Base-by-base conservation (phyloP, 2,329 filamentous ascomycete species). In the Talaromyces marneffei region DNA sequence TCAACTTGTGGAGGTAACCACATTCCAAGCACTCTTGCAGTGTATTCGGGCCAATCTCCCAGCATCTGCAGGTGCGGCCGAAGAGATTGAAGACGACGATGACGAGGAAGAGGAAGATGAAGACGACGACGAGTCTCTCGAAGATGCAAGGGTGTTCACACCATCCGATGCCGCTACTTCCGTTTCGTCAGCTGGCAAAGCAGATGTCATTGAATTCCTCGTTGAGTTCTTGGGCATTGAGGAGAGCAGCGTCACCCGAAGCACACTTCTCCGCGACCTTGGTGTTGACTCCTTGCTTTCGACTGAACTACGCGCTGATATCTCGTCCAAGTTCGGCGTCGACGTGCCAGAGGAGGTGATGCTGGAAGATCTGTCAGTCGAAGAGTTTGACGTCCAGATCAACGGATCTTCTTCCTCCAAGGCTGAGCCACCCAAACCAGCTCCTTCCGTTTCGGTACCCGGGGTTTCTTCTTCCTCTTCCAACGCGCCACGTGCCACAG, bases 191-290 rank as follows among this genome's bases (percentile, higher is more conserved):
- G 14, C 14, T 3, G 9, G 42, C 6, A 48, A 48, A 7, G 42
- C 42, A 29, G 42, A 48, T 27, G 42, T 48, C 14, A 27, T n/a
- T 23, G 42, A 48, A 14, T 48, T 48, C 23, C 42, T 66, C 5
- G 55, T 50, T 2, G 65, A 74, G 1, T 29, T 64, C 0, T 74
- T 73, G 0, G 75, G 75, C 7, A 60, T 78, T 3, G 72, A 76
- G 16, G 23, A 66, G 0, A 59, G 67, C 4, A 73, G 77, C 27
- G 74, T 79, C n/a, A 68, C 70, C 31, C 60, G 62, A 23, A 70
- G 75, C 16, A 66, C 65, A 12, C 63, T 68, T 9, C 68, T 79
- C 18, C 66, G 62, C 6, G 72, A 75, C 25, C 59, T 77, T 10
- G 75, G 75, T 3, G 66, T 77, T 14, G 42, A 48, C 42, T 48